A percentile compares a stretch with the other conserved stretches of the same genome.
Conservation (phyloP, 2,329 filamentous ascomycete species). For the Botrytis hyacinthi region DNA sequence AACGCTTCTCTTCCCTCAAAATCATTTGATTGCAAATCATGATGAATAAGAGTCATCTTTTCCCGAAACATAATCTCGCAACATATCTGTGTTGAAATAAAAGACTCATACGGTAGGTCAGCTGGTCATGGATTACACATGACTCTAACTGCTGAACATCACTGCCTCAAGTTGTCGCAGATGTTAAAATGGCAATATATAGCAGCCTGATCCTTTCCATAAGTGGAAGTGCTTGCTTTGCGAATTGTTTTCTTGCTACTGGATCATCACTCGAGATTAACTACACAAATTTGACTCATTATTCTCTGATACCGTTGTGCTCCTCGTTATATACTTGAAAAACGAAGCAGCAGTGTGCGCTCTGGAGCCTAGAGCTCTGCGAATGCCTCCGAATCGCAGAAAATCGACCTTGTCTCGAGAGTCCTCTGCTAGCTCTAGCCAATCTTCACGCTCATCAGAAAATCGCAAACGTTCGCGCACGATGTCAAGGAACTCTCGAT, state of each 20-base stretch:
- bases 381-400: conserved; percentile 6
- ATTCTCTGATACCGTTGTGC: background rate
- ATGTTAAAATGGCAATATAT: background rate
- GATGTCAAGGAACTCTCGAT: background rate
- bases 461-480: background rate
- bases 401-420: conserved; percentile 7
- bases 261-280: background rate
- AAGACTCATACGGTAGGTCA: conserved; percentile 10
- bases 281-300: background rate
- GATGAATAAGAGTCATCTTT: conserved; percentile 2
- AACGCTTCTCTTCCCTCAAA: background rate
- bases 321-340: background rate
- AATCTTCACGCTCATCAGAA: conserved; percentile 2
- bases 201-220: background rate
- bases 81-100: background rate
- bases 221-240: background rate
- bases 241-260: background rate
- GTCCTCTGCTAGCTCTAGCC: conserved; percentile 1
- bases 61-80: background rate
- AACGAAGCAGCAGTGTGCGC: background rate
- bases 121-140: conserved; percentile 12
- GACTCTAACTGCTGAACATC: conserved; percentile 16
- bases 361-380: background rate
- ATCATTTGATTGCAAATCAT: background rate
- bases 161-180: conserved; percentile 10